Base-by-base conservation (phyloP, 2,329 filamentous ascomycete species). In the Fusarium udum region DNA sequence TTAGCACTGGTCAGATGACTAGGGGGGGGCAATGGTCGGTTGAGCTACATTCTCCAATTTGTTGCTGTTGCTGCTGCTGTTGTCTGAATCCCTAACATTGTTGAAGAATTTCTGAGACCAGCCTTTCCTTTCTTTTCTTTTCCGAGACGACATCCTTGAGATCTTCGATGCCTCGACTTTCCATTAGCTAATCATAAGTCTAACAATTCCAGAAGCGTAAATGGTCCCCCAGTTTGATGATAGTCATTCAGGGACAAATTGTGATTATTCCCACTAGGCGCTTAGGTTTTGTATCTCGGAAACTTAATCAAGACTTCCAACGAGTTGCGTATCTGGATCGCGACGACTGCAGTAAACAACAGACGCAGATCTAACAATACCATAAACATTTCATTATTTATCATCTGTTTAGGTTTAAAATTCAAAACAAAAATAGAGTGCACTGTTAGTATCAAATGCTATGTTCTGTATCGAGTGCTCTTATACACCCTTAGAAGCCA, bases 31-130 rank as follows among this genome's bases (percentile, higher is more conserved):
- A n/a, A n/a, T n/a, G n/a, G n/a, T n/a, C n/a, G n/a, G n/a, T n/a
- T n/a, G n/a, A n/a, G n/a, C n/a, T n/a, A n/a, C n/a, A n/a, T n/a
- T n/a, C n/a, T n/a, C n/a, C n/a, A n/a, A n/a, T n/a, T n/a, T n/a
- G n/a, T n/a, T n/a, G 15, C 34, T 36, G 34, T 7, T 36, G 34
- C 28, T 28, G 60, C 32, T 22, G n/a, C n/a, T 39, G 49, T 22
- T 28, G 62, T 31, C 26, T 24, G 42, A 52, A 32, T 18, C 43
- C 53, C 16, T 24, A 39, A 24, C 24, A 48, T 52, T 49, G 43
- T 67, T 69, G 56, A 68, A 68, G 56, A 63, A 28, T n/a, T 40
- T 69, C 37, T 45, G 42, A 63, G 63, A 64, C 57, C 42, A 64
- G 39, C 24, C 24, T 69, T 46, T 36, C 32, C 7, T 68, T 53